phyloP scores from a whole-genome alignment of 768 basidiomycete genomes.

The Tulasnella sp. region DNA sequence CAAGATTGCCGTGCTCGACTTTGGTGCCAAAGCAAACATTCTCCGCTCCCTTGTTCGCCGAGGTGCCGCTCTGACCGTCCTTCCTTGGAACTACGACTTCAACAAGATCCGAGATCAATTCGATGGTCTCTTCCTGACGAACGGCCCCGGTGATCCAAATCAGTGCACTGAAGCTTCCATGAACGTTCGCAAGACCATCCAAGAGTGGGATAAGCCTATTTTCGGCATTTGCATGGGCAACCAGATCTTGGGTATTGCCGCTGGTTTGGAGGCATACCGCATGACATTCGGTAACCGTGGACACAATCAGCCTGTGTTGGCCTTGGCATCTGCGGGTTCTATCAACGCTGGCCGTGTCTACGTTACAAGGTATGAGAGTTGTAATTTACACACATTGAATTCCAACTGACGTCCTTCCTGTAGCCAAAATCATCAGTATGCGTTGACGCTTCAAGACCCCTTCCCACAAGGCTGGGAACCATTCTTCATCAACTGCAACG shows the following conservation, averaged over 20 bases:
- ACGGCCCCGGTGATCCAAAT: conserved; percentile 91
- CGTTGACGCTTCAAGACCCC: conserved; percentile 84
- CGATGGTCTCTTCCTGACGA: conserved; percentile 92
- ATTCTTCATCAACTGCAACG: conserved; percentile 99
- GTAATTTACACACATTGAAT: conserved; percentile 19
- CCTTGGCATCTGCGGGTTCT: conserved; percentile 84
- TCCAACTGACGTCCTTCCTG: background rate
- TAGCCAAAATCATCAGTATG: conserved; percentile 97
- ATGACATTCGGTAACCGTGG: conserved; percentile 99
- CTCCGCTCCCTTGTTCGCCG: conserved; percentile 85
- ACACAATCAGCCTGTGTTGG: conserved; percentile 97
- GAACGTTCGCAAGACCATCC: conserved; percentile 69
- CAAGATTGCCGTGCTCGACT: conserved; percentile 92
- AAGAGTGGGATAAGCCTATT: conserved; percentile 87
- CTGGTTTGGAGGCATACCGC: conserved; percentile 90
- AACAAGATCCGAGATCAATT: conserved; percentile 81
- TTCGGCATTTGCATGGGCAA: conserved; percentile 99
- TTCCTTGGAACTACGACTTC: conserved; percentile 98
- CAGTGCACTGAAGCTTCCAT: conserved; percentile 80
- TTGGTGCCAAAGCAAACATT: conserved; percentile 97
- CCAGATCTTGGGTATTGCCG: conserved; percentile 95
- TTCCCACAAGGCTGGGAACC: conserved; percentile 98
- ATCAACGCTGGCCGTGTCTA: conserved; percentile 95
- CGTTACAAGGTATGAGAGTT: conserved; percentile 68
- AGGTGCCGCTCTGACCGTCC: conserved; percentile 84